Percentiles rank a stretch among this genome's conserved stretches.
phyloP scores from a whole-genome alignment of 2,329 filamentous ascomycete species.

The Claviceps lovelessii region DNA sequence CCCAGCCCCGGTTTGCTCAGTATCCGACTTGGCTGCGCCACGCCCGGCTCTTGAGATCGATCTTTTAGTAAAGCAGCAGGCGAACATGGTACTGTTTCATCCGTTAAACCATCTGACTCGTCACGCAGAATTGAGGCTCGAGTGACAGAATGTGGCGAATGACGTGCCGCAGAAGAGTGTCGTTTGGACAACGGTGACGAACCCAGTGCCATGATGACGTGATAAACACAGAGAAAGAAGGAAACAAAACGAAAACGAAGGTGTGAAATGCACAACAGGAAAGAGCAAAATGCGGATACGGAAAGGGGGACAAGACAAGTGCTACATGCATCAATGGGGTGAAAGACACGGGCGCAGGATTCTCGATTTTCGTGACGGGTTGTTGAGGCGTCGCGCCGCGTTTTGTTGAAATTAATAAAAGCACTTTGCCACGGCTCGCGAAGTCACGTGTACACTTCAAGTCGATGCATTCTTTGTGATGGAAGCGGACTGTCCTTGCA shows the following conservation, averaged over 20 bases:
- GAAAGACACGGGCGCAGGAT: not conserved
- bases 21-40: conserved; percentile 34
- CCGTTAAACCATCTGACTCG: conserved; percentile 31
- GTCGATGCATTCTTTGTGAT: not conserved
- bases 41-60: conserved; percentile 8
- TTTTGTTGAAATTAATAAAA: not conserved
- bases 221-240: not conserved
- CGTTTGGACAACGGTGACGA: conserved; percentile 20
- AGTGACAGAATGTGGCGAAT: conserved; percentile 13
- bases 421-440: conserved; percentile 6
- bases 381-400: conserved; percentile 5
- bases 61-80: conserved; percentile 22
- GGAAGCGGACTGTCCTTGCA: not conserved
- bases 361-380: conserved; percentile 5
- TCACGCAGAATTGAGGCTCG: conserved; percentile 13
- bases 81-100: conserved; percentile 32
- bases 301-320: not conserved
- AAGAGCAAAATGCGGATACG: not conserved
- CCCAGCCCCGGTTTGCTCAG: conserved; percentile 25
- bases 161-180: conserved; percentile 15
- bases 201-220: conserved; percentile 14
- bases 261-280: not conserved
- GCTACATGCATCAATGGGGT: not conserved
- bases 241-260: not conserved
- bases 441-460: conserved; percentile 12